A percentile compares a stretch with the other conserved stretches of the same genome.
phyloP scores from a whole-genome alignment of 306 rosid genomes.

The Vigna trinervia region DNA sequence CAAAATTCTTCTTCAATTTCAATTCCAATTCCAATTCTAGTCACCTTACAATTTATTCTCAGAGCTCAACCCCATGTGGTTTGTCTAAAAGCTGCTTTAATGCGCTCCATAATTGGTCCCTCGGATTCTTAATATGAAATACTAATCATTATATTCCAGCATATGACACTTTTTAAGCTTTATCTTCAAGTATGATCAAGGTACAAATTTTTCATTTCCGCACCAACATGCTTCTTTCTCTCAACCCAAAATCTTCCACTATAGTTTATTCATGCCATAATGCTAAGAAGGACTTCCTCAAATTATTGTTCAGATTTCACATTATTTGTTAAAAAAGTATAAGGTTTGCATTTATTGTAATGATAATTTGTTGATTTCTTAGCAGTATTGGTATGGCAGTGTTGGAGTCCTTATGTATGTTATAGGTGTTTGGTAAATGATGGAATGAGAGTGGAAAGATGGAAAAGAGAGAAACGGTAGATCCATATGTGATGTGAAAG shows the following conservation, averaged over 20 bases:
- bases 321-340: too few relatives aligned
- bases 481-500: not conserved
- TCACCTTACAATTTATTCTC: too few relatives aligned
- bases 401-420: too few relatives aligned
- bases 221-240: conserved; percentile 29
- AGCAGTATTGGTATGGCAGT: too few relatives aligned
- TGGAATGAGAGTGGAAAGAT: conserved; percentile 23
- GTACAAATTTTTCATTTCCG: not conserved
- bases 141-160: conserved; percentile 29
- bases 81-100: not conserved
- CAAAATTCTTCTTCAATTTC: not conserved
- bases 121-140: conserved; percentile 34
- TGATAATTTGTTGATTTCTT: too few relatives aligned
- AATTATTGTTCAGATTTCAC: too few relatives aligned
- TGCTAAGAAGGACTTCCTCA: not conserved
- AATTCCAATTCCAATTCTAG: too few relatives aligned
- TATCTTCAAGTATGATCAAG: conserved; percentile 31
- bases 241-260: conserved; percentile 6
- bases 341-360: too few relatives aligned
- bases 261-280: not conserved
- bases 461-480: not conserved
- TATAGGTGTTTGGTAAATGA: too few relatives aligned
- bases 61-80: not conserved
- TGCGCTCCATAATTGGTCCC: conserved; percentile 40
- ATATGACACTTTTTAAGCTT: not conserved